phyloP scores from a whole-genome alignment of 805 yeast genomes.

The Saccharomyces paradoxus region DNA sequence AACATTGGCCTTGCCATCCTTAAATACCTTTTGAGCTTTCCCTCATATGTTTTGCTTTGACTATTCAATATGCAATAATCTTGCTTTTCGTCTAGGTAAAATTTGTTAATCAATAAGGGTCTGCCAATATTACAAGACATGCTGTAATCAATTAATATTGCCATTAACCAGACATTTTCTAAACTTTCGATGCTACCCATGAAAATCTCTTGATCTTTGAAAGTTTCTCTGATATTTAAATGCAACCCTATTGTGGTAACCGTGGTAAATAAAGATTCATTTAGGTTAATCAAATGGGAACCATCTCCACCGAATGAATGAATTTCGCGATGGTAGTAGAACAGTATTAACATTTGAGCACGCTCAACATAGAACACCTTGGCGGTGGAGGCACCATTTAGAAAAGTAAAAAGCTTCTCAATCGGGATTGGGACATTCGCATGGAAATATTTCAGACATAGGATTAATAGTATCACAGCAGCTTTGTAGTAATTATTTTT shows the following conservation, averaged over 20 bases:
- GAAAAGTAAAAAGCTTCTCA: conserved; percentile 12
- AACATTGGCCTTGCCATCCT: conserved; percentile 16
- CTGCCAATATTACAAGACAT: conserved; percentile 21
- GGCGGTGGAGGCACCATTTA: conserved; percentile 23
- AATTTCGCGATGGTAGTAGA: conserved; percentile 3
- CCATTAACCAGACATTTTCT: conserved; percentile 24
- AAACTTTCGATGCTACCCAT: conserved; percentile 18
- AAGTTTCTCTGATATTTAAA: conserved; percentile 12
- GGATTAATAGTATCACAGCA: conserved; percentile 22
- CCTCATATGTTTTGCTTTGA: conserved; percentile 2
- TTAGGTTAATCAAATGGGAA: conserved; percentile 13
- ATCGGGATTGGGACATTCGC: conserved; percentile 14
- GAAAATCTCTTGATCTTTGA: conserved; percentile 8
- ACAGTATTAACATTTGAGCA: conserved; percentile 21
- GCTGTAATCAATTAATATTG: conserved; percentile 19
- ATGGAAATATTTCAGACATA: conserved; percentile 12
- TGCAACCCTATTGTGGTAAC: conserved; percentile 21
- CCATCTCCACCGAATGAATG: conserved; percentile 20
- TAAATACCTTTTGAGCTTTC: conserved; percentile 11
- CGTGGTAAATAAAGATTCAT: conserved; percentile 11
- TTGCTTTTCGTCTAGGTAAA: conserved; percentile 4
- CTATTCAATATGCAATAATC: not conserved
- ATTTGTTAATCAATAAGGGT: conserved; percentile 10
- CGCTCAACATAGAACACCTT: conserved; percentile 25
- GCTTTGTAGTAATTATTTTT: conserved; percentile 24